Conservation (phyloP, 2,329 filamentous ascomycete genomes). For the Botrytis deweyae region DNA sequence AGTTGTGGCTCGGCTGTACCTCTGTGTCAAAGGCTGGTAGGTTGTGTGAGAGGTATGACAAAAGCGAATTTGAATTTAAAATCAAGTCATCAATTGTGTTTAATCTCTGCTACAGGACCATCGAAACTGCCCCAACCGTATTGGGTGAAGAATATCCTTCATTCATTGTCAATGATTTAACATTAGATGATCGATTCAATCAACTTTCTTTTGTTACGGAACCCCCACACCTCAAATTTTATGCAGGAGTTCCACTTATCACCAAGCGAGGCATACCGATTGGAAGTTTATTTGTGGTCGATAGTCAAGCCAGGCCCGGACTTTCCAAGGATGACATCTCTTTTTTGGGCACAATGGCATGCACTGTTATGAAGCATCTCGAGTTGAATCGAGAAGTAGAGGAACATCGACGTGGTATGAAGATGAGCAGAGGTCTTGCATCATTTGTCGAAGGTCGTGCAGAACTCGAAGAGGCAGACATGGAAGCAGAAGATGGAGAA, state of each 20-base stretch:
- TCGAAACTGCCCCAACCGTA: constrained; percentile 29
- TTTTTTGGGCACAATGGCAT: constrained; percentile 58
- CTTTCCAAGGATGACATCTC: constrained; percentile 49
- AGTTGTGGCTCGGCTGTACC: constrained; percentile 39
- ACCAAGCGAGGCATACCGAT: constrained; percentile 45
- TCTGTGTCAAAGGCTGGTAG: constrained; percentile 36
- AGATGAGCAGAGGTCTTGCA: constrained; percentile 55
- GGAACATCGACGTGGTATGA: constrained; percentile 54
- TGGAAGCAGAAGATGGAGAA: constrained; percentile 35
- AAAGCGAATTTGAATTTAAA: not conserved
- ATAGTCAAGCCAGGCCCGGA: constrained; percentile 53
- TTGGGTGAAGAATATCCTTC: constrained; percentile 32
- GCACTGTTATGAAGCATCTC: constrained; percentile 59
- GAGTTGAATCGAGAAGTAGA: constrained; percentile 56
- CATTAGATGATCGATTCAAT: constrained; percentile 36
- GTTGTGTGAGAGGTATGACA: constrained; percentile 37
- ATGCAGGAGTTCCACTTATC: constrained; percentile 39
- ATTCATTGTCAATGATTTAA: constrained; percentile 38
- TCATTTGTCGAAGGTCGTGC: constrained; percentile 51
- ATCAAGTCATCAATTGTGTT: not conserved
- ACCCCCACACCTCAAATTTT: constrained; percentile 35
- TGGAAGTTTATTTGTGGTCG: constrained; percentile 60
- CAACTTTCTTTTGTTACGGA: constrained; percentile 35
- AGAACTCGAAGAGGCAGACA: constrained; percentile 35
- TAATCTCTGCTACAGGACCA: constrained; percentile 30